Base-by-base conservation (phyloP, 306 rosid genomes). In the Pyrus bretschneideri region DNA sequence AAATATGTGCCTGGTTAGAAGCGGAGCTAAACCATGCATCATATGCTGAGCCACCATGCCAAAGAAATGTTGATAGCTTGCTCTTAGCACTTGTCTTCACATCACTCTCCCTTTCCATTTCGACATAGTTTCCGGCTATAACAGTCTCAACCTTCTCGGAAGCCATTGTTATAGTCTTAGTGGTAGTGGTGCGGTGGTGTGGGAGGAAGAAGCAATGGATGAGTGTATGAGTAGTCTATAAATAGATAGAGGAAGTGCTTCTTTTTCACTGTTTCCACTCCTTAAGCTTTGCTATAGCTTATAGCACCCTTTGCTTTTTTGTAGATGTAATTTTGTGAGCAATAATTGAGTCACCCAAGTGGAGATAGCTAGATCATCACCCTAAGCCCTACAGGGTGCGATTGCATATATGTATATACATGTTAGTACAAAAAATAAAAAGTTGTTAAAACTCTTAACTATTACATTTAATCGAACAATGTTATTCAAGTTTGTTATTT, bases 21-120 rank as follows among this genome's bases (percentile, higher is more conserved):
- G 99, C 86, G 81, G 97, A 92, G 85, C 97, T 95, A 67, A 95
- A 95, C 97, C 98, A 95, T 45, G 98, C 97, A 83, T 95, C 98
- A 69, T 95, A 95, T 54, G 91, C 97, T n/a, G 98, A 95, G 54
- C 97, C 98, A 51, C 98, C 98, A 75, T 92, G 97, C 99, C 97
- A 90, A 64, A 95, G 86, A 40, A 90, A 51, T 52, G 60, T 77
- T 2, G 97, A 92, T 4, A 95, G 31, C 79, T 89, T 95, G 88
- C 87, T 60, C 66, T 61, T 60, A 0, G 78, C 38, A 0, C 61
- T 14, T 27, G 88, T 79, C 70, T 88, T 88, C 30, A 97, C 82
- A 76, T 81, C 85, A 11, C 79, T 85, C 6, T 86, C 70, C 70
- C 35, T 85, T 71, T 95, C 99, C 99, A 95, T 95, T 86, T 95